These are phyloP conservation scores for Haplosporangium gracile DNA, from an alignment of 192 early-diverging fungal genomes.

Conservation along the genomic window DNA sequence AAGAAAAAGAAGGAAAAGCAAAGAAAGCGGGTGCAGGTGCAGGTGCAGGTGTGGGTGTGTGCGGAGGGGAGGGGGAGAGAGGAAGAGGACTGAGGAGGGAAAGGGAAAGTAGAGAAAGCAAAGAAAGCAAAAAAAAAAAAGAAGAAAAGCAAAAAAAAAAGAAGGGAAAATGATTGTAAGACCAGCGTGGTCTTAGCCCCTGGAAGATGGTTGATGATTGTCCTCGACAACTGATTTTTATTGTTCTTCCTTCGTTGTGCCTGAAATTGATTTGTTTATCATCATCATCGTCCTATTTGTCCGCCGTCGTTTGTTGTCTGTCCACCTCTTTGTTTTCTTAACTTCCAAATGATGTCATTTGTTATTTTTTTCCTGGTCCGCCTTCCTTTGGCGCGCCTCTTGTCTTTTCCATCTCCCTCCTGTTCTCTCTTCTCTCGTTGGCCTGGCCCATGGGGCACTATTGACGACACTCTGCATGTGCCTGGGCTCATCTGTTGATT, in stretches of 20 bases:
- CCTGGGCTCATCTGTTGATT: background rate
- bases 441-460: conserved; percentile 6
- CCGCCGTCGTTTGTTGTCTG: background rate
- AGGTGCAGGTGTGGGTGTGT: background rate
- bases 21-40: background rate
- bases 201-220: background rate
- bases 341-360: background rate
- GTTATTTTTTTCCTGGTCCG: conserved; percentile 1
- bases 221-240: background rate
- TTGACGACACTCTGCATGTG: conserved; percentile 7
- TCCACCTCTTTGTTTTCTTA: background rate
- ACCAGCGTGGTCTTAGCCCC: background rate
- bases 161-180: background rate
- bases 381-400: background rate
- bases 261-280: background rate
- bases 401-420: background rate
- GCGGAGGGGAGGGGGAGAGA: background rate
- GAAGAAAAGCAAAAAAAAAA: background rate
- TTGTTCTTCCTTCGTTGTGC: background rate
- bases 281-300: background rate
- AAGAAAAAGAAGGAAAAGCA: background rate
- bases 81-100: background rate
- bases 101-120: background rate
- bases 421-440: conserved; percentile 11
- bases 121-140: background rate